phyloP scores from a whole-genome alignment of 345 rosid species.

The Hevea brasiliensis region DNA sequence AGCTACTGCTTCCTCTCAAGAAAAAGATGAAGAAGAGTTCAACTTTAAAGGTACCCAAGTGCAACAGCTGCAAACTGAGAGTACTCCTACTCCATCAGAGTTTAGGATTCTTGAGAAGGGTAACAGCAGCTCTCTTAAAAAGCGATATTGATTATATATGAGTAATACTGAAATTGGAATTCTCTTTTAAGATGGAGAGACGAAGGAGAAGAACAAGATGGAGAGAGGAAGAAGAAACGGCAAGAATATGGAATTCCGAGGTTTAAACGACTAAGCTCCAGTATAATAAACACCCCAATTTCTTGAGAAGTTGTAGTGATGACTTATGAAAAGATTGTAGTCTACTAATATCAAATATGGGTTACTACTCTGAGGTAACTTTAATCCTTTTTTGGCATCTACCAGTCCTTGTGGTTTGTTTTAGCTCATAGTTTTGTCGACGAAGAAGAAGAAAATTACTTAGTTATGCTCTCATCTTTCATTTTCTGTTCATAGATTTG shows the following conservation, averaged over 20 bases:
- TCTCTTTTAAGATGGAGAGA: not conserved
- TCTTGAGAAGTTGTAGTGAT: not conserved
- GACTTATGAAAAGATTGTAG: no score
- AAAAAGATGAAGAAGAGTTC: constrained; percentile 30
- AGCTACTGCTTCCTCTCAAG: constrained; percentile 9
- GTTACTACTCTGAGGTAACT: not conserved
- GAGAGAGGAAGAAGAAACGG: no score
- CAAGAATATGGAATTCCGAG: no score
- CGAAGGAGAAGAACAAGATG: no score
- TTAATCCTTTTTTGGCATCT: not conserved
- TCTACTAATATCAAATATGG: no score
- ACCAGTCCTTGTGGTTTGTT: not conserved
- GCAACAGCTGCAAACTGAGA: not conserved
- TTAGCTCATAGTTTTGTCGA: not conserved
- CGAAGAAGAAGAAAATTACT: no score
- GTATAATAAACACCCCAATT: no score
- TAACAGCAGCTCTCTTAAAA: constrained; percentile 30
- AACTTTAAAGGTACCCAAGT: constrained; percentile 15
- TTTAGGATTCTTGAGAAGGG: constrained; percentile 56
- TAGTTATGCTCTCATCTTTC: no score
- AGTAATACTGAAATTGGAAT: no score
- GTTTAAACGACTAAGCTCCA: no score
- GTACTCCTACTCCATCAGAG: constrained; percentile 23
- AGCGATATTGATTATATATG: not conserved
- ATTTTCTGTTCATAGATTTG: not conserved